Conservation (phyloP, 2,329 filamentous ascomycete species). For the Botrytis paeoniae region DNA sequence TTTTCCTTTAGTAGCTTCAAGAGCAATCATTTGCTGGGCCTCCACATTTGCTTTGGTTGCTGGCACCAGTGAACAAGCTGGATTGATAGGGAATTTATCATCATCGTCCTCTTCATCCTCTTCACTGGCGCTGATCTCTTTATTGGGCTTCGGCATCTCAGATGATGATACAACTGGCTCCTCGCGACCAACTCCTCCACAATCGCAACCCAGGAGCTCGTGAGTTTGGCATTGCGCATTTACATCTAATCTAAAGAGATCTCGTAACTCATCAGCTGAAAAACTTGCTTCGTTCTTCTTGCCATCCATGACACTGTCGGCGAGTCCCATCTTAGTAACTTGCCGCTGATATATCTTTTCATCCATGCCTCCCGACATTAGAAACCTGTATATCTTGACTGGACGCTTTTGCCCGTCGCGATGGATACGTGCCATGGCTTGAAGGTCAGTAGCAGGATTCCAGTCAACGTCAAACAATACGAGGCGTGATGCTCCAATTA, state of each 20-base stretch:
- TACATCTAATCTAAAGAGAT: conserved; percentile 65
- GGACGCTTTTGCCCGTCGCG: conserved; percentile 67
- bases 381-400: conserved; percentile 66
- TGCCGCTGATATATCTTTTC: conserved; percentile 76
- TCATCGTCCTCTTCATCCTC: conserved; percentile 35
- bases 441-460: conserved; percentile 71
- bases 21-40: conserved; percentile 44
- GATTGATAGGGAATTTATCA: conserved; percentile 32
- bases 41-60: conserved; percentile 47
- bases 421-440: conserved; percentile 73
- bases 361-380: conserved; percentile 66
- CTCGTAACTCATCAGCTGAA: conserved; percentile 61
- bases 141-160: conserved; percentile 22
- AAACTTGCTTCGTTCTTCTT: conserved; percentile 60
- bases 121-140: conserved; percentile 17
- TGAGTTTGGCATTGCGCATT: conserved; percentile 63
- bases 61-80: conserved; percentile 34
- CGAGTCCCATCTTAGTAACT: conserved; percentile 66
- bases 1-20: conserved; percentile 36
- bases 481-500: conserved; percentile 67
- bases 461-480: conserved; percentile 73
- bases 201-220: conserved; percentile 61
- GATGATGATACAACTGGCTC: conserved; percentile 25
- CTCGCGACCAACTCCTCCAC: conserved; percentile 51
- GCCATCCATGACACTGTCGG: conserved; percentile 68